These are phyloP conservation scores for Tuber aestivum DNA, from an alignment of 495 filamentous ascomycete genomes.

Conservation along the genomic window DNA sequence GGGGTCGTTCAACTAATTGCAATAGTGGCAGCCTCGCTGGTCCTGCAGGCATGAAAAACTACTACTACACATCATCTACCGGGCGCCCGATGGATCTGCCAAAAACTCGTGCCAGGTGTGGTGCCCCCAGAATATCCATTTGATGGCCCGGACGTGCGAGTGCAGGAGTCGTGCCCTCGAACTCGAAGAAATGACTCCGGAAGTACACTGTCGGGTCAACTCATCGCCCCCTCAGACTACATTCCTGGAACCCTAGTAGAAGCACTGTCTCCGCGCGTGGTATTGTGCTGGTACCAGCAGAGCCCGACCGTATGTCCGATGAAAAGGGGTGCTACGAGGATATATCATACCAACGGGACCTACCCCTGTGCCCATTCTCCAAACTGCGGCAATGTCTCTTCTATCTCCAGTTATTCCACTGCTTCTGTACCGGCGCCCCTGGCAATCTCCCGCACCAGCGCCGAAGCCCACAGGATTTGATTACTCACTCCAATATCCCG, in stretches of 20 bases:
- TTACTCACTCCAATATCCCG: conserved; percentile 17
- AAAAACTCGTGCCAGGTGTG: conserved; percentile 29
- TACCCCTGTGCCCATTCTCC: background rate
- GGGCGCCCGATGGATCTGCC: conserved; percentile 55
- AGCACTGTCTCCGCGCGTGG: too few relatives aligned
- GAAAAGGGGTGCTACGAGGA: too few relatives aligned
- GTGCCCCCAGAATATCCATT: background rate
- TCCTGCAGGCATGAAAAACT: conserved; percentile 59
- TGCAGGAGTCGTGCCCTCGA: background rate
- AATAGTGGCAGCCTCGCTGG: conserved; percentile 62
- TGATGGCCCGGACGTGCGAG: background rate
- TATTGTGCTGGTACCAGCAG: too few relatives aligned
- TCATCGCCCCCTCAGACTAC: too few relatives aligned
- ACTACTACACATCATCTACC: conserved; percentile 78
- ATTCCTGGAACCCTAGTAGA: too few relatives aligned
- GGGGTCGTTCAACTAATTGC: background rate
- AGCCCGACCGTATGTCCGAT: too few relatives aligned
- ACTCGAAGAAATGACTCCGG: too few relatives aligned
- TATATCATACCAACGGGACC: too few relatives aligned
- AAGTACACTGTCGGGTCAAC: too few relatives aligned
- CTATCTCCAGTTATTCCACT: background rate
- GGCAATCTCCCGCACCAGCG: conserved; percentile 45
- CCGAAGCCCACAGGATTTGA: conserved; percentile 43
- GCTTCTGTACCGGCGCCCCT: conserved; percentile 35
- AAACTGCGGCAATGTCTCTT: background rate